These are phyloP conservation scores for Aspergillus olivimuriae DNA, from an alignment of 495 filamentous ascomycete species.

Conservation along the genomic window DNA sequence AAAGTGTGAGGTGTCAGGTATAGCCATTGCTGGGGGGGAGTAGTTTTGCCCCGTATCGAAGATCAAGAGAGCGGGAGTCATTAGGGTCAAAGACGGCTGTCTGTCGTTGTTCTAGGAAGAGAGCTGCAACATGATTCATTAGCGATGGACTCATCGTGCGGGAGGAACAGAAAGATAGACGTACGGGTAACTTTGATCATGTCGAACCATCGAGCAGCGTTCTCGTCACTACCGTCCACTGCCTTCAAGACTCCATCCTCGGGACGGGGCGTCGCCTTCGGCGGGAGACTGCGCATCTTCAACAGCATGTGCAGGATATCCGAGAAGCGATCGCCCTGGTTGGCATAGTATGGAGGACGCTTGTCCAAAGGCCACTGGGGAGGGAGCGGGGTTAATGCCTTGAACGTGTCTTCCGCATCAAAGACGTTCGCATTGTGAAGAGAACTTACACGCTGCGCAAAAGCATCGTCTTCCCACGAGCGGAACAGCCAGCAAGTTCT, in stretches of 20 bases:
- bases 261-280: slow-evolving; percentile 47
- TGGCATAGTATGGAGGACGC: slow-evolving; percentile 55
- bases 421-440: no score
- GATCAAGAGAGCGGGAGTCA: slow-evolving; percentile 61
- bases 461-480: slow-evolving; percentile 59
- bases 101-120: slow-evolving; percentile 41
- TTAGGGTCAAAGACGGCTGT: slow-evolving; percentile 51
- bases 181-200: slow-evolving; percentile 54
- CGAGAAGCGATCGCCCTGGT: slow-evolving; percentile 66
- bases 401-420: no score
- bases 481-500: slow-evolving; percentile 79
- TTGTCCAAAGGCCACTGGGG: slow-evolving; percentile 65
- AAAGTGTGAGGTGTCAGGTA: slow-evolving; percentile 10
- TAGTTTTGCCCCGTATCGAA: slow-evolving; percentile 58
- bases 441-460: slow-evolving; percentile 29
- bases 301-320: slow-evolving; percentile 70
- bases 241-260: slow-evolving; percentile 49
- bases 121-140: slow-evolving; percentile 16
- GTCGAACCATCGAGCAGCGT: slow-evolving; percentile 54
- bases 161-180: slow-evolving; percentile 10
- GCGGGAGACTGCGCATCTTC: slow-evolving; percentile 63
- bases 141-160: background rate
- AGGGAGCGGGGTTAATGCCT: background rate
- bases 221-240: slow-evolving; percentile 46
- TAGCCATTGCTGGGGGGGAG: slow-evolving; percentile 31